A percentile compares a stretch with the other conserved stretches of the same genome.
These are phyloP conservation scores for Sphagnum magellanicum DNA, from an alignment of 228 moss, liverwort and hornwort species.

Conservation along the genomic window DNA sequence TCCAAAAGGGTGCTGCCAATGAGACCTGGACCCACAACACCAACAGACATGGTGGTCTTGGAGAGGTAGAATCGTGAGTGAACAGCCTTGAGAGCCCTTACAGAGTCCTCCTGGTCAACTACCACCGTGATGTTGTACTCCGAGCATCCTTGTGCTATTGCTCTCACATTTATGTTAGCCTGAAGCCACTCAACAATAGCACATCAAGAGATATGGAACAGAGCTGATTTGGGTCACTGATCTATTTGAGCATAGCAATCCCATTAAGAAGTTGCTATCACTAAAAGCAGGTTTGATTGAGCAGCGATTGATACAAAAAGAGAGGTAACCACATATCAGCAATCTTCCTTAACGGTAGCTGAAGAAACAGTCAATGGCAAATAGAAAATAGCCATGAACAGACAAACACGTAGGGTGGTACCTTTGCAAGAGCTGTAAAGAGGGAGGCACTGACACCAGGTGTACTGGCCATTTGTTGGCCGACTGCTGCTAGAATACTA, in stretches of 20 bases:
- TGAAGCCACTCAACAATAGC: conserved; percentile 12
- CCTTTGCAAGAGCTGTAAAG: conserved; percentile 98
- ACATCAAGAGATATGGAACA: too few relatives aligned
- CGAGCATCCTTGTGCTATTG: conserved; percentile 98
- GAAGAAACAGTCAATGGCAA: too few relatives aligned
- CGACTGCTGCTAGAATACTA: conserved; percentile 93
- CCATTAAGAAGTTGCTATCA: too few relatives aligned
- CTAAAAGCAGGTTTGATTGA: too few relatives aligned
- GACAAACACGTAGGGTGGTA: conserved; percentile 3
- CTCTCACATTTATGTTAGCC: conserved; percentile 99
- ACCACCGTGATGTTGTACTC: conserved; percentile 99
- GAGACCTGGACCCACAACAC: conserved; percentile 87
- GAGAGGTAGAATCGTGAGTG: conserved; percentile 97
- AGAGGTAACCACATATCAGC: too few relatives aligned
- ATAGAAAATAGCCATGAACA: too few relatives aligned
- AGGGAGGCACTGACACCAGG: conserved; percentile 98
- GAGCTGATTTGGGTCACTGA: too few relatives aligned
- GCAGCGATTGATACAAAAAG: too few relatives aligned
- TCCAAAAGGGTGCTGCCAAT: conserved; percentile 89
- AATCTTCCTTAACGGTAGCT: too few relatives aligned
- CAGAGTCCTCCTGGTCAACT: conserved; percentile 83
- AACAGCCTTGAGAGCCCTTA: conserved; percentile 88
- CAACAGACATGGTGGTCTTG: conserved; percentile 91
- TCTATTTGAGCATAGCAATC: too few relatives aligned
- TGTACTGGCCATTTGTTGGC: conserved; percentile 98